Evolutionary conservation across 2,329 filamentous ascomycete species (phyloP), one percentile per base, ranked within the genome.

Genomic region (Xylariaceae sp.): DNA sequence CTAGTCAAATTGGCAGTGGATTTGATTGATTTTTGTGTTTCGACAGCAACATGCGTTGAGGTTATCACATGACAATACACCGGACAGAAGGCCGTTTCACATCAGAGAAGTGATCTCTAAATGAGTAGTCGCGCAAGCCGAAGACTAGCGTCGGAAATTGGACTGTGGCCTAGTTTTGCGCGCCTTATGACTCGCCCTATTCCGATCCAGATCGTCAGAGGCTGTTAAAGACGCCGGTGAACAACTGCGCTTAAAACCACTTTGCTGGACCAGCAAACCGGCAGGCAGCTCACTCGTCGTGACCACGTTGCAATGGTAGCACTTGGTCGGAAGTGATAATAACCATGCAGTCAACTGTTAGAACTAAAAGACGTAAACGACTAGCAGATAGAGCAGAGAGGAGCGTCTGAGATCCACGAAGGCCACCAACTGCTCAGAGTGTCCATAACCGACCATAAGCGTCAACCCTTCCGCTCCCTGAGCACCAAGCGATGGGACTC

Each of bases 1-100:
- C 93, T 57, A 97, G 92, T 76, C 94, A 97, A 74, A 86, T 97
- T 63, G 92, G 91, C 59, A 78, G 81, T 64, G 70, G 70, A 56
- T 72, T 67, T 55, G 67, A 68, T 54, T 67, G 67, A 71, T 68
- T 61, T 50, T 30, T 18, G 9, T 35, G 21, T 43, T 35, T 46
- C 36, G 45, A 50, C 44, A 47, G 37, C 40, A 50, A 41, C 24
- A 46, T 55, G 42, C 37, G 18, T 50, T 32, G 47, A 53, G 43
- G 21, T 37, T 46, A 51, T 53, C 42, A 44, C 39, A 51, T 30
- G 5, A 53, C 30, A 55, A 52, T 47, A 52, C 29, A 33, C 26
- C 18, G 49, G 35, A 26, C n/a, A 48, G 35, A 49, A 46, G 29
- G 51, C 46, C 52, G 43, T 49, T 27, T 43, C 43, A 40, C 43